Evolutionary conservation across 495 filamentous ascomycete species (phyloP), one percentile per base, ranked within the genome.

Genomic region (Cairneyella variabilis): DNA sequence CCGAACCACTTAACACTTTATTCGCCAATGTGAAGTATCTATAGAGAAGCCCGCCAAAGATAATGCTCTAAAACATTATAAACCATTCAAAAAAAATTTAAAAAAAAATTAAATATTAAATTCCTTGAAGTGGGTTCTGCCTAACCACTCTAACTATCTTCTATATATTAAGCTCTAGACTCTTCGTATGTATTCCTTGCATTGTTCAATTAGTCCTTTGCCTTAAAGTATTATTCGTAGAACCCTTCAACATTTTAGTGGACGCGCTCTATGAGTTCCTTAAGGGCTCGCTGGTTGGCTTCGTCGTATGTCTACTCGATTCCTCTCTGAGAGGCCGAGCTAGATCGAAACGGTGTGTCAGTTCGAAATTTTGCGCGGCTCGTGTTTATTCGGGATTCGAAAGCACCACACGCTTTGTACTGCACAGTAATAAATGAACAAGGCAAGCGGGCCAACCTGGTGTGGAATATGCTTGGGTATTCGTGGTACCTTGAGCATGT

Each of bases 241-340:
- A 57, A 46, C 17, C 59, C 49, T 54, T 57, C 42, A 37, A 57
- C 49, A 65, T 59, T 60, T 18, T 60, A 44, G 58, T 61, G 59
- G 46, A 59, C 56, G 43, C 51, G 45, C 32, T 61, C 54, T 48
- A 51, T 64, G 47, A 65, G 40, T 64, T 64, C 59, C 53, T 66
- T 36, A 50, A 64, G 59, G 40, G 64, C 60, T 41, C 62, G 59
- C 55, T 58, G 30, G 41, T 66, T 51, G 44, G 63, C 47, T 47
- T 66, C 55, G 41, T 64, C 39, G 59, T 66, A 58, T 58, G 59
- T 59, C 59, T 64, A 51, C 47, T 66, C 56, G 41, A 56, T 58
- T 23, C 53, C 61, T 47, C 53, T 59, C 50, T 64, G 59, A 51
- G 58, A 63, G 41, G 58, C 48, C 22, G 56, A 64, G 49, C 44